Evolutionary conservation across 192 early-diverging fungal genomes (phyloP).

Genomic region (Backusella australiensis): DNA sequence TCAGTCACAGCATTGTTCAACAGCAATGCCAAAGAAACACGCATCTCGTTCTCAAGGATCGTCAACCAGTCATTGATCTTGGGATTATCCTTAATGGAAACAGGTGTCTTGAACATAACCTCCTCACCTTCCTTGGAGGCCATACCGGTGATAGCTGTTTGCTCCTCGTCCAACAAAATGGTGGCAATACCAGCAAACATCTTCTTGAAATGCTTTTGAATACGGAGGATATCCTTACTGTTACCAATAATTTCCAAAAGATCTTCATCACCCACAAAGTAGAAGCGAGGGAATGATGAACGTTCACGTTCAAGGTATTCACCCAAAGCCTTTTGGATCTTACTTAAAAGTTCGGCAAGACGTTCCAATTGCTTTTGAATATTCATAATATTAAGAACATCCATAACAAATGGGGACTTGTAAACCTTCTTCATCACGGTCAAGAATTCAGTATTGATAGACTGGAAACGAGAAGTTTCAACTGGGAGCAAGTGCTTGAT

Average conservation of each 20-base stretch:
- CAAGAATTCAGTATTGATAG: conserved; percentile 98
- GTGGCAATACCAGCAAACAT: conserved; percentile 98
- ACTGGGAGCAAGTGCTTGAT: conserved; percentile 97
- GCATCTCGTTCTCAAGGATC: conserved; percentile 92
- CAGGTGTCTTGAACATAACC: conserved; percentile 72
- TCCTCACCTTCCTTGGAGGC: conserved; percentile 92
- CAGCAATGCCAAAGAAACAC: conserved; percentile 75
- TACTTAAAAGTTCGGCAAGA: conserved; percentile 85
- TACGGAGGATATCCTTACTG: conserved; percentile 89
- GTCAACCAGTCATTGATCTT: conserved; percentile 98
- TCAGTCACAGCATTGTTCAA: conserved; percentile 71
- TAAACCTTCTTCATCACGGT: conserved; percentile 98
- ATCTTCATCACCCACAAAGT: conserved; percentile 99
- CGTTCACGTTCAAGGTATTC: conserved; percentile 98
- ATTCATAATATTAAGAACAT: conserved; percentile 89
- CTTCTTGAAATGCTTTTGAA: conserved; percentile 99
- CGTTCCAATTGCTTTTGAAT: conserved; percentile 97
- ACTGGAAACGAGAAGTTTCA: conserved; percentile 94
- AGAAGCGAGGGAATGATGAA: conserved; percentile 97
- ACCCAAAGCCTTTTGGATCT: conserved; percentile 98
- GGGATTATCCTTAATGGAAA: conserved; percentile 80
- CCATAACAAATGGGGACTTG: conserved; percentile 96
- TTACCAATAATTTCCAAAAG: conserved; percentile 99
- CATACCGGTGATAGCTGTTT: conserved; percentile 73
- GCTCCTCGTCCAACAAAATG: conserved; percentile 83